Base-by-base conservation (phyloP, 352 stramenopile species). In the Thalassiosira hispida region DNA sequence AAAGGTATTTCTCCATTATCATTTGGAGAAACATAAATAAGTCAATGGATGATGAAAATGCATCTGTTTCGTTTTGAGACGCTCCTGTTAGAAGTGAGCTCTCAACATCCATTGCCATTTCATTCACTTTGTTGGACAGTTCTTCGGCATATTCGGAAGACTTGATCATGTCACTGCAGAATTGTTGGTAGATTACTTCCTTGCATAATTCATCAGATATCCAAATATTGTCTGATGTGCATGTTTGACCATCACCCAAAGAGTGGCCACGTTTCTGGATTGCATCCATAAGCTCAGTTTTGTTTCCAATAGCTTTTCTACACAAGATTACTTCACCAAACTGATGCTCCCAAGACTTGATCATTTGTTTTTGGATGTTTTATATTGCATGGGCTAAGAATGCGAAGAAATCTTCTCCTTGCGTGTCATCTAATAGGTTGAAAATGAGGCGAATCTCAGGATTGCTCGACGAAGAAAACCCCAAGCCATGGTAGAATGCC, bases 401-500 rank as follows among this genome's bases (percentile, higher is more conserved):
- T 47, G 69, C 52, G 0, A 51, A 29, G 25, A 72, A 65, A 66
- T 71, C 31, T 46, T 77, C 57, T 60, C 59, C 59, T 31, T 71
- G 59, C 35, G 40, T 62, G 23, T 70, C 69, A 51, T 77, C 69
- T 35, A 77, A 33, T 16, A 77, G 60, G 46, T 55, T 46, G 18
- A 63, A 64, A 5, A 64, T 38, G 27, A 77, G 52, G 57, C 69
- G 71, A 51, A 16, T 29, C 23, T 53, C 20, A 0, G 57, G 18
- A 31, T 65, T 47, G 35, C 33, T 29, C 20, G 38, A 22, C 11
- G 52, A 18, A 2, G 62, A 31, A 1, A 51, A n/a, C 49, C 65
- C 65, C 2, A 77, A 25, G 5, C 69, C 69, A 59, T 71, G 38
- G 31, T 71, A 77, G 38, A 77, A 77, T 49, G 69, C 57, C 69